phyloP scores from a whole-genome alignment of 495 filamentous ascomycete species.

The Pyrenopolyporus hunteri region DNA sequence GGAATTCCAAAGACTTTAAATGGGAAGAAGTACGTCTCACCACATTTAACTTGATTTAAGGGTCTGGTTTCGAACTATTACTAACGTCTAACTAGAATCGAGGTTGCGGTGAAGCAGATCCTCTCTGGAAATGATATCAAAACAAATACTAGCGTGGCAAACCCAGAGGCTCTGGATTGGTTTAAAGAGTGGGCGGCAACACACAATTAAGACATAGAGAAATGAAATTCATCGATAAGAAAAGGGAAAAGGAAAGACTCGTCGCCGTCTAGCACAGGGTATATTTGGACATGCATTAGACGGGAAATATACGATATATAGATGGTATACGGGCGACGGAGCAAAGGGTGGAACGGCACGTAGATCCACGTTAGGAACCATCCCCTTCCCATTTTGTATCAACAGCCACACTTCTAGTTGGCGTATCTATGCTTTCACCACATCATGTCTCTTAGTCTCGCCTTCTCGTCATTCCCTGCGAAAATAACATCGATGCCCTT shows the following conservation, averaged over 20 bases:
- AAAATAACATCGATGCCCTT: slow-evolving; percentile 69
- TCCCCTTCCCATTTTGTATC: background rate
- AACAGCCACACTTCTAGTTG: background rate
- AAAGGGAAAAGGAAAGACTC: background rate
- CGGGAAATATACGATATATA: background rate
- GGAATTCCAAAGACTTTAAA: slow-evolving; percentile 90
- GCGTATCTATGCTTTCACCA: slow-evolving; percentile 37
- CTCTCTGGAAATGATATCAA: slow-evolving; percentile 85
- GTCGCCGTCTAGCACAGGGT: background rate
- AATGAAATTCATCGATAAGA: background rate
- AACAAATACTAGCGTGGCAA: slow-evolving; percentile 84
- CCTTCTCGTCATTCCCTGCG: slow-evolving; percentile 65
- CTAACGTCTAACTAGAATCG: slow-evolving; percentile 60
- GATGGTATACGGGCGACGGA: no score
- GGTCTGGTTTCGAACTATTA: background rate
- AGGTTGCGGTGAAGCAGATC: slow-evolving; percentile 93
- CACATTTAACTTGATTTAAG: background rate
- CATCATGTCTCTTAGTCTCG: slow-evolving; percentile 60
- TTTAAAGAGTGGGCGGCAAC: slow-evolving; percentile 72
- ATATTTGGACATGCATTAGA: background rate
- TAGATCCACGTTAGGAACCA: background rate
- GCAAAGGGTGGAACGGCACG: background rate
- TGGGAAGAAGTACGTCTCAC: slow-evolving; percentile 75
- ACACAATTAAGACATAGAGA: slow-evolving; percentile 22
- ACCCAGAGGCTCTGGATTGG: slow-evolving; percentile 82